Percentiles rank a stretch among this genome's conserved stretches.
Conservation (phyloP, 106 monocot species). For the Narthecium ossifragum region DNA sequence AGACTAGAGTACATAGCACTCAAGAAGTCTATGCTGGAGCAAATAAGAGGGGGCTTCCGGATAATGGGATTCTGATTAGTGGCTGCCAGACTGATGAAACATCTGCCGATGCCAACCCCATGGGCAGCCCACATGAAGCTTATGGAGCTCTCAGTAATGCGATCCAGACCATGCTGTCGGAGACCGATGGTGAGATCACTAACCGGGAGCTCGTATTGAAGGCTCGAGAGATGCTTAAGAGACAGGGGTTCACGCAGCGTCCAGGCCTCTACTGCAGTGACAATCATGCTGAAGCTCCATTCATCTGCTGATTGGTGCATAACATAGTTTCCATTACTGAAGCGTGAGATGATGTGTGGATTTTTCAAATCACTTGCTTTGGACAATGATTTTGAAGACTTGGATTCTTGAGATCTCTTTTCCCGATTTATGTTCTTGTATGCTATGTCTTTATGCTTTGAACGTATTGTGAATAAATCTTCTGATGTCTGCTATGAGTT, state of each 20-base stretch:
- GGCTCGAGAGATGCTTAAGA: conserved; percentile 49
- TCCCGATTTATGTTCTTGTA: too few relatives aligned
- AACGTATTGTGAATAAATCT: too few relatives aligned
- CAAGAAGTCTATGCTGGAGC: conserved; percentile 71
- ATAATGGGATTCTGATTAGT: conserved; percentile 80
- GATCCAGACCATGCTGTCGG: conserved; percentile 64
- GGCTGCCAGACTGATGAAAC: conserved; percentile 94
- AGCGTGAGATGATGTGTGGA: too few relatives aligned
- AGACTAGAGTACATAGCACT: conserved; percentile 37
- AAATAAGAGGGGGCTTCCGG: conserved; percentile 37
- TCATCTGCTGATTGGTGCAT: conserved; percentile 60
- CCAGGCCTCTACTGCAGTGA: conserved; percentile 94
- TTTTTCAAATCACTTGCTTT: too few relatives aligned
- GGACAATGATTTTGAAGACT: too few relatives aligned
- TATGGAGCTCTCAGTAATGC: conserved; percentile 95
- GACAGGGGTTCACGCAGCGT: conserved; percentile 63
- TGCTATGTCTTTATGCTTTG: too few relatives aligned
- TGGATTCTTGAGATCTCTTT: too few relatives aligned
- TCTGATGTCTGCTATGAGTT: too few relatives aligned
- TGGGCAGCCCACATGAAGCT: conserved; percentile 25
- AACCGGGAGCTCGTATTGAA: conserved; percentile 65
- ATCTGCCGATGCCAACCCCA: conserved; percentile 74
- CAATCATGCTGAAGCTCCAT: conserved; percentile 45
- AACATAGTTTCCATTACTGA: too few relatives aligned
- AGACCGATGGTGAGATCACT: conserved; percentile 35